phyloP scores from a whole-genome alignment of 2,329 filamentous ascomycete genomes.

The Fonsecaea pedrosoi region DNA sequence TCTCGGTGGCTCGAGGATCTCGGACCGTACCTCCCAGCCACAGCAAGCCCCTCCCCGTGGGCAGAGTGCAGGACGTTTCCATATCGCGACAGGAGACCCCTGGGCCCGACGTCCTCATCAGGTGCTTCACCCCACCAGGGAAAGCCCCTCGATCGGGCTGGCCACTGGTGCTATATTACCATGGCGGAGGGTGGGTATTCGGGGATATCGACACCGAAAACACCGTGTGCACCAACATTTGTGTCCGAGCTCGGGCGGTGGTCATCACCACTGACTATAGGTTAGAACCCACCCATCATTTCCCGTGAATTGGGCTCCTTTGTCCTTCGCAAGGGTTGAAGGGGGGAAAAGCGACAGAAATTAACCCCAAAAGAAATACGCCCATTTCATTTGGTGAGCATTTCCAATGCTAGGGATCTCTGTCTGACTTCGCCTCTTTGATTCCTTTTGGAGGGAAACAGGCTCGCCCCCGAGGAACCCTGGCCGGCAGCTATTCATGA shows the following conservation, averaged over 20 bases:
- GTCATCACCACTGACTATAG: constrained; percentile 47
- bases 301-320: constrained; percentile 3
- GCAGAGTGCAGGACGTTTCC: constrained; percentile 54
- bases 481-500: constrained; percentile 65
- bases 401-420: not conserved
- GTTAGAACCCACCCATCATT: constrained; percentile 27
- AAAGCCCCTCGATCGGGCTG: constrained; percentile 51
- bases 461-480: constrained; percentile 63
- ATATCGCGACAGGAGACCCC: constrained; percentile 53
- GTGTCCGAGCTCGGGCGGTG: constrained; percentile 57
- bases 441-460: constrained; percentile 36
- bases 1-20: constrained; percentile 58
- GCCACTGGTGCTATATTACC: constrained; percentile 64
- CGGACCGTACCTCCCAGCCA: constrained; percentile 61
- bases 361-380: not conserved
- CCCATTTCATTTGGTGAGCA: not conserved
- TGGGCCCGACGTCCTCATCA: constrained; percentile 57
- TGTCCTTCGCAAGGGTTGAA: not conserved
- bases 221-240: constrained; percentile 62
- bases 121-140: constrained; percentile 60
- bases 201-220: constrained; percentile 66
- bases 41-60: constrained; percentile 58
- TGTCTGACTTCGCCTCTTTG: constrained; percentile 15
- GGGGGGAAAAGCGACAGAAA: not conserved
- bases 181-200: constrained; percentile 66